Percentiles rank a stretch among this genome's conserved stretches.
Conservation (phyloP, 2,329 filamentous ascomycete genomes). For the Claviceps sp. region DNA sequence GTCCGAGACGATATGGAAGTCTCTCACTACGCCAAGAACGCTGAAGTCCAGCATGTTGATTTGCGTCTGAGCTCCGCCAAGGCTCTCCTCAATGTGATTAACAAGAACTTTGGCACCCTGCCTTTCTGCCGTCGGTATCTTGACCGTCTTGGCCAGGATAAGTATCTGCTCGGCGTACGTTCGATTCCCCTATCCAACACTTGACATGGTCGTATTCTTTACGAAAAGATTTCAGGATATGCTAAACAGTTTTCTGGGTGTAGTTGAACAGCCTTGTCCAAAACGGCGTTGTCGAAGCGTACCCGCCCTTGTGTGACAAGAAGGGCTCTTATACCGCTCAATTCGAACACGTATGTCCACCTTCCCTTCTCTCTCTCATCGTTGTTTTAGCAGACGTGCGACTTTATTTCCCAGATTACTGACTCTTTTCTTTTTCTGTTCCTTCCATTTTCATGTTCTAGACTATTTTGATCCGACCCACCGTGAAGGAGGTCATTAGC, state of each 20-base stretch:
- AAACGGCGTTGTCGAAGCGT: conserved; percentile 75
- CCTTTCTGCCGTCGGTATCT: conserved; percentile 86
- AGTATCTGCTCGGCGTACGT: conserved; percentile 76
- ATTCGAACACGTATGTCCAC: conserved; percentile 70
- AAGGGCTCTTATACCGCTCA: conserved; percentile 93
- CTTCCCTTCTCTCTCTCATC: neutral
- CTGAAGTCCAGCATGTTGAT: conserved; percentile 61
- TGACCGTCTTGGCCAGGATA: conserved; percentile 85
- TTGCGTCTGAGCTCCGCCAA: conserved; percentile 72
- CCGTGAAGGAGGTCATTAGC: conserved; percentile 77
- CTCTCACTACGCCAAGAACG: conserved; percentile 72
- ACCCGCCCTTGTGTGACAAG: conserved; percentile 78
- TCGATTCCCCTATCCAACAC: neutral
- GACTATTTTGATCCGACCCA: conserved; percentile 67
- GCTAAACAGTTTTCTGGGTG: neutral
- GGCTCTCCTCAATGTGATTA: conserved; percentile 74
- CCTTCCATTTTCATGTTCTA: conserved; percentile 16
- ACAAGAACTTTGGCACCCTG: conserved; percentile 90
- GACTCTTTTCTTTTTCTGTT: neutral
- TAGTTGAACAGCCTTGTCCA: conserved; percentile 77
- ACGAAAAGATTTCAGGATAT: neutral
- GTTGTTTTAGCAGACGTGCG: too few relatives aligned
- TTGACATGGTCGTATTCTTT: too few relatives aligned
- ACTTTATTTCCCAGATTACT: conserved; percentile 1
- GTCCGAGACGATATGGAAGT: conserved; percentile 80